Percentiles rank a stretch among this genome's conserved stretches.
Conservation (phyloP, 2,329 filamentous ascomycete genomes). For the Westerdykella sp. region DNA sequence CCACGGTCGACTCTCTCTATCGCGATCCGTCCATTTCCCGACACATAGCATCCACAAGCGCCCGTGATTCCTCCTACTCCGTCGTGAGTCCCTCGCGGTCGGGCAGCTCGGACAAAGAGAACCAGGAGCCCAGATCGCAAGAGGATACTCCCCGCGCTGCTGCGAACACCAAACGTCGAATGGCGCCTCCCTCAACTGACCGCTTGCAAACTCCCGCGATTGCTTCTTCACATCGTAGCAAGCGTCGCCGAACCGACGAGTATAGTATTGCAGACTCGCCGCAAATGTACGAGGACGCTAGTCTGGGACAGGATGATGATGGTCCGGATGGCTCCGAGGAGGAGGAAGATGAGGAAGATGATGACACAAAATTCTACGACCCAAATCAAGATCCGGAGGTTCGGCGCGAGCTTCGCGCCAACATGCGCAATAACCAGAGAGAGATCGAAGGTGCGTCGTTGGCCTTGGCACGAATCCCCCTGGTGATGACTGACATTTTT, state of each 20-base stretch:
- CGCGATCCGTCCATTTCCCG: conserved; percentile 22
- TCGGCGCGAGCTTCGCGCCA: conserved; percentile 63
- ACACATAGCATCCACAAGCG: conserved; percentile 5
- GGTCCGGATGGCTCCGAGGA: conserved; percentile 4
- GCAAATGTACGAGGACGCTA: conserved; percentile 6
- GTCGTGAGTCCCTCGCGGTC: conserved; percentile 29
- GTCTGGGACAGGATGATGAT: conserved; percentile 20
- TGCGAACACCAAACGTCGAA: conserved; percentile 42
- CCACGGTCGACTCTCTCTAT: conserved; percentile 32
- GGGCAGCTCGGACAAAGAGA: conserved; percentile 43
- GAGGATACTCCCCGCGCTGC: conserved; percentile 19
- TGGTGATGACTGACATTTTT: neutral
- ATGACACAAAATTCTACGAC: conserved; percentile 56
- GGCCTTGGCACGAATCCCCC: neutral
- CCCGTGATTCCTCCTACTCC: conserved; percentile 25
- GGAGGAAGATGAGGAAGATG: conserved; percentile 19
- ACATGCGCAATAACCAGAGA: conserved; percentile 60
- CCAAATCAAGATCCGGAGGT: conserved; percentile 74
- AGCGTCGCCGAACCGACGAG: conserved; percentile 42
- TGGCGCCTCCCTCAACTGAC: conserved; percentile 21
- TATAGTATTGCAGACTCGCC: conserved; percentile 14
- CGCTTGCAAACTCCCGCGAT: conserved; percentile 35
- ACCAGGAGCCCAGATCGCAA: conserved; percentile 27
- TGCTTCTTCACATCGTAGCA: conserved; percentile 28
- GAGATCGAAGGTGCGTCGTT: conserved; percentile 50